These are phyloP conservation scores for Aspergillus fumigatus DNA, from an alignment of 2,329 filamentous ascomycete genomes.

Conservation along the genomic window DNA sequence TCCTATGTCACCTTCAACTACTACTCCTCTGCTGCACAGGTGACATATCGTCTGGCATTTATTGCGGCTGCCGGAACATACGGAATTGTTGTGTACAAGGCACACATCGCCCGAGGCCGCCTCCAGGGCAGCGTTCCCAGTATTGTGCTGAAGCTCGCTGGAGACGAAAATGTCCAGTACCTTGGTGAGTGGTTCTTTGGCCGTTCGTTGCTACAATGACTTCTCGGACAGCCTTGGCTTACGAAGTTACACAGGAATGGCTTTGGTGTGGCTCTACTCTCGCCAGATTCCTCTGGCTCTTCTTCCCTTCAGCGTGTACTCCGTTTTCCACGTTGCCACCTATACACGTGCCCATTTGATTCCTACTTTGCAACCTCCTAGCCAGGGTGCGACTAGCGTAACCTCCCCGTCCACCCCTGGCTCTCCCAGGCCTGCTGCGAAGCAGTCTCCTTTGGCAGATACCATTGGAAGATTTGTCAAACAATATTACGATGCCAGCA, in stretches of 20 bases:
- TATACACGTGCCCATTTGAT: conserved; percentile 93
- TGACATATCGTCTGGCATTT: conserved; percentile 88
- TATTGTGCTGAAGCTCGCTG: conserved; percentile 62
- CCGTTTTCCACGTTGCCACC: conserved; percentile 95
- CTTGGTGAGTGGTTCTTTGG: conserved; percentile 60
- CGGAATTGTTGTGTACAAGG: conserved; percentile 98
- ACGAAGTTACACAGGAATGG: conserved; percentile 62
- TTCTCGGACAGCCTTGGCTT: neutral
- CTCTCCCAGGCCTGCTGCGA: conserved; percentile 46
- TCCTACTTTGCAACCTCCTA: conserved; percentile 72
- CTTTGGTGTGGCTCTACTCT: conserved; percentile 88
- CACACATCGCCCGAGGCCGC: conserved; percentile 79
- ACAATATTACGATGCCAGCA: conserved; percentile 94
- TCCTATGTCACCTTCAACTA: conserved; percentile 89
- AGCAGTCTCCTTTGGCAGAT: conserved; percentile 65
- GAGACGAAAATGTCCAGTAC: conserved; percentile 98
- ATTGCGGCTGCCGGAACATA: conserved; percentile 86
- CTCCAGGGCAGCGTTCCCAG: conserved; percentile 60
- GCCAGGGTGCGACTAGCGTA: conserved; percentile 44
- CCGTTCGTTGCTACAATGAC: neutral
- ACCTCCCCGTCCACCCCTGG: conserved; percentile 53
- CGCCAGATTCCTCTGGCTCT: conserved; percentile 87
- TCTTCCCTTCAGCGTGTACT: conserved; percentile 94
- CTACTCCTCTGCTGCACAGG: conserved; percentile 68
- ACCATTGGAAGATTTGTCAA: conserved; percentile 91